These are phyloP conservation scores for Meyerozyma athensensis DNA, from an alignment of 1,139 yeast genomes.

Conservation along the genomic window DNA sequence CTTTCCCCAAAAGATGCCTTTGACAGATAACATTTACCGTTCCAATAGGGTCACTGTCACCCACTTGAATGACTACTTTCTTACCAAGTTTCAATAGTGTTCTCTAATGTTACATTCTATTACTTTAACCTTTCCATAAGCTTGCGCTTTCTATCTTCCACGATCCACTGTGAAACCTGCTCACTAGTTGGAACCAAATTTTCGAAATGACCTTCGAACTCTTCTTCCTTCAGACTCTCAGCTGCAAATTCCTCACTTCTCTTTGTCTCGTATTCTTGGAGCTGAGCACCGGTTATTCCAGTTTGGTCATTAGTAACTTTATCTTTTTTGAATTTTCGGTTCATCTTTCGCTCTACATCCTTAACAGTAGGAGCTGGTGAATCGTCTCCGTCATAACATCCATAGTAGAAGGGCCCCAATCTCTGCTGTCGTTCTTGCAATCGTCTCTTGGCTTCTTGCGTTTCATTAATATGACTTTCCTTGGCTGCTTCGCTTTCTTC, in stretches of 20 bases:
- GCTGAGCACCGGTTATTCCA: too few species aligned
- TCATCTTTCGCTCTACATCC: slow-evolving; percentile 7
- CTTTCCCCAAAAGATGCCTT: slow-evolving; percentile 23
- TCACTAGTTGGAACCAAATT: slow-evolving; percentile 28
- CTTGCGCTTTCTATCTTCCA: slow-evolving; percentile 34
- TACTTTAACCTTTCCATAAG: neutral
- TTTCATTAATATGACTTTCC: slow-evolving; percentile 7
- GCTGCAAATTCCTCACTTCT: slow-evolving; percentile 3
- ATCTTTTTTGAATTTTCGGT: slow-evolving; percentile 7
- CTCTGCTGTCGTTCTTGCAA: slow-evolving; percentile 13
- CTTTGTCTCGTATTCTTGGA: neutral
- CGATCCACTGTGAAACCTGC: slow-evolving; percentile 43
- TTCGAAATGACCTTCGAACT: slow-evolving; percentile 12
- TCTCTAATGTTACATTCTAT: neutral
- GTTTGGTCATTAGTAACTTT: too few species aligned
- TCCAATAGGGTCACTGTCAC: slow-evolving; percentile 22
- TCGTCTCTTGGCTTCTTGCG: slow-evolving; percentile 14
- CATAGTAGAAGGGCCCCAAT: slow-evolving; percentile 37
- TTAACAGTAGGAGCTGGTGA: neutral
- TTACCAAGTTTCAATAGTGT: slow-evolving; percentile 1
- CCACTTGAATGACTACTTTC: neutral
- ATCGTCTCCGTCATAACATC: slow-evolving; percentile 32
- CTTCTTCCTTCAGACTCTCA: slow-evolving; percentile 14
- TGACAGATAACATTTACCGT: slow-evolving; percentile 26
- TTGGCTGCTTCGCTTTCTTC: slow-evolving; percentile 26